phyloP scores from a whole-genome alignment of 257 asterid species.

The Forsythia viridissima region DNA sequence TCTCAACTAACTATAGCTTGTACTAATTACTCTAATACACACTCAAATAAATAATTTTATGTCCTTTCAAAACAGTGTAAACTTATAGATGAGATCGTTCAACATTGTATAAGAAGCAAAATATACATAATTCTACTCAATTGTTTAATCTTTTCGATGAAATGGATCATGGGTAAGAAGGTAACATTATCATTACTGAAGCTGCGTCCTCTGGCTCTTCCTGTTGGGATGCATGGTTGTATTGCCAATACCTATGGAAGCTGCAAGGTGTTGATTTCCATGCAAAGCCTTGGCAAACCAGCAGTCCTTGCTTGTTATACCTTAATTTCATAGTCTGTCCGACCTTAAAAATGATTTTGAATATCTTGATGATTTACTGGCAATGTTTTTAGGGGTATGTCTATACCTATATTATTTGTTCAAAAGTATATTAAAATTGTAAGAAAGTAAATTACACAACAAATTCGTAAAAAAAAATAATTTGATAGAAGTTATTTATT shows the following conservation, averaged over 20 bases:
- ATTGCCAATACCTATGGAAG: not conserved
- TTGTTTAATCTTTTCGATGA: too few relatives aligned
- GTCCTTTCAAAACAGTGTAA: too few relatives aligned
- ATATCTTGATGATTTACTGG: not conserved
- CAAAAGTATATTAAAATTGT: too few relatives aligned
- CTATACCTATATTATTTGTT: too few relatives aligned
- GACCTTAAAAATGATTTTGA: constrained; percentile 34
- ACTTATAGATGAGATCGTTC: too few relatives aligned
- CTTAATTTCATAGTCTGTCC: constrained; percentile 43
- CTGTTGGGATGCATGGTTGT: not conserved
- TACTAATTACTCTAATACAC: too few relatives aligned
- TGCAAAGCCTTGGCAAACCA: constrained; percentile 52
- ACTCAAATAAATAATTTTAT: too few relatives aligned
- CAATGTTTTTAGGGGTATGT: not conserved
- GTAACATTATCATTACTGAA: not conserved
- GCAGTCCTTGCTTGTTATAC: constrained; percentile 46
- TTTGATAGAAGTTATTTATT: too few relatives aligned
- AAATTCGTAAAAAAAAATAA: too few relatives aligned
- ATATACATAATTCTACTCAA: too few relatives aligned
- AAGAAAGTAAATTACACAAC: not conserved
- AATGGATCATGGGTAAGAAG: not conserved
- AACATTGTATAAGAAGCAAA: too few relatives aligned
- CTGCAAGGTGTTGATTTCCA: constrained; percentile 46
- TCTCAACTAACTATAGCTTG: too few relatives aligned
- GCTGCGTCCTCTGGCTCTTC: not conserved